Conservation (phyloP, 192 early-diverging fungal genomes). For the Linnemannia schmuckeri region DNA sequence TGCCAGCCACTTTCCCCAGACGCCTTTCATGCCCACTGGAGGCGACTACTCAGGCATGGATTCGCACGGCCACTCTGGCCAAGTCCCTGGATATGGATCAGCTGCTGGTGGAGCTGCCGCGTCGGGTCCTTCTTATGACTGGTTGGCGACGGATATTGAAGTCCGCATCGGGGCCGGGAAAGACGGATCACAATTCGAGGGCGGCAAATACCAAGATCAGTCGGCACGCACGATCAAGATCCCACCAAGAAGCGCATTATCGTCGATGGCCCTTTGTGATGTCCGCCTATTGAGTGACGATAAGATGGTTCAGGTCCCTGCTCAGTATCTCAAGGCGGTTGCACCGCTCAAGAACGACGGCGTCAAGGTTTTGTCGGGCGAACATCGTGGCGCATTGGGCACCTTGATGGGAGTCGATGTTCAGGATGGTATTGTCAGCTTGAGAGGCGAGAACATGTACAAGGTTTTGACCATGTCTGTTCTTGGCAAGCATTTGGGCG, state of each 20-base stretch:
- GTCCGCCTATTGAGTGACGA: slow-evolving; percentile 56
- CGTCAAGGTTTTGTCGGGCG: slow-evolving; percentile 76
- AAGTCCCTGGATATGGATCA: slow-evolving; percentile 55
- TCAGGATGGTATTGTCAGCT: slow-evolving; percentile 79
- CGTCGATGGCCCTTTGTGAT: slow-evolving; percentile 59
- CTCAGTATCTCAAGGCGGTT: slow-evolving; percentile 63
- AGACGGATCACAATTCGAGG: slow-evolving; percentile 43
- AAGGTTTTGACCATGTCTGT: slow-evolving; percentile 67
- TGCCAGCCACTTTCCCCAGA: slow-evolving; percentile 60
- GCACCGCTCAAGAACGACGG: slow-evolving; percentile 79
- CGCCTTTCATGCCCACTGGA: slow-evolving; percentile 62
- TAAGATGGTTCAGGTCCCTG: slow-evolving; percentile 47
- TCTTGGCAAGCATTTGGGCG: slow-evolving; percentile 64
- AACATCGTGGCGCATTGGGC: slow-evolving; percentile 70
- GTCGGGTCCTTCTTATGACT: slow-evolving; percentile 49
- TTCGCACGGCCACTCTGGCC: slow-evolving; percentile 63
- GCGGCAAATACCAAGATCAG: slow-evolving; percentile 62
- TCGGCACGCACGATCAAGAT: slow-evolving; percentile 66
- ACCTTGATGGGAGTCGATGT: slow-evolving; percentile 80
- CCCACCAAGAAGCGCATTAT: slow-evolving; percentile 48
- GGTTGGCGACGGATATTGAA: slow-evolving; percentile 72
- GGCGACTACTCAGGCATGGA: slow-evolving; percentile 62
- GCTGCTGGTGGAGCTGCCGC: slow-evolving; percentile 16
- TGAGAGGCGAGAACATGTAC: slow-evolving; percentile 69
- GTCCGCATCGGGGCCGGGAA: slow-evolving; percentile 44